Evolutionary conservation across 2,329 filamentous ascomycete species (phyloP), one percentile per base, ranked within the genome.

Genomic region (Venturia aucupariae): DNA sequence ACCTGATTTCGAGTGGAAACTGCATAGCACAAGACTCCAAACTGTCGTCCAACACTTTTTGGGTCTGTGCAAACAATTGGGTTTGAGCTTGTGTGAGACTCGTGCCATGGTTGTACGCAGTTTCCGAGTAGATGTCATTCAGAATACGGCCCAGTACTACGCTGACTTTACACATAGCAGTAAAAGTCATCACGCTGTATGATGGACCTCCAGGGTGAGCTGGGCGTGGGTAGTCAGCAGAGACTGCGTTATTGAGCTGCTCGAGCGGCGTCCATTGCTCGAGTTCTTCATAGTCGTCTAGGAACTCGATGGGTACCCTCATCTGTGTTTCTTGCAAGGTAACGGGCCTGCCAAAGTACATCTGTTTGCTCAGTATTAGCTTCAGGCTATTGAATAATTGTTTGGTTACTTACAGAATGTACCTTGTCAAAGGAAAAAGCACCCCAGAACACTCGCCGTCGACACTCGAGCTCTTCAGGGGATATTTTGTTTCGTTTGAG

Each of bases 371-470:
- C 27, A 57, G 6, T 1, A 35, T 57, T 57, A 57, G 51, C 30
- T 19, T 57, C 17, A 22, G 15, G 2, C 17, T 10, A 8, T 8
- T 2, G 6, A 2, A 35, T 10, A n/a, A n/a, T 35, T 19, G 51
- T 22, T n/a, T 35, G 19, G 15, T 8, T 11, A 57, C 51, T 35
- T 30, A 57, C 51, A 4, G 67, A 69, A 62, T 73, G 72, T 24
- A 72, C 59, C 64, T 72, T 73, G 54, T 74, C 72, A 41, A 65
- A 69, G 11, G 73, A 65, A 65, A 71, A 75, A 24, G 73, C 72
- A 4, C 70, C 70, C 73, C 73, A 75, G 55, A 74, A 75, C 7
- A 75, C 68, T 32, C 73, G 68, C 11, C 72, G 66, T 13, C 71
- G 62, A 10, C 73, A 71, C 65, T 75, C 73, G 3, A 74, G 61